A percentile compares a stretch with the other conserved stretches of the same genome.
These are phyloP conservation scores for Pichia sp. DNA, from an alignment of 1,139 yeast species.

Conservation along the genomic window DNA sequence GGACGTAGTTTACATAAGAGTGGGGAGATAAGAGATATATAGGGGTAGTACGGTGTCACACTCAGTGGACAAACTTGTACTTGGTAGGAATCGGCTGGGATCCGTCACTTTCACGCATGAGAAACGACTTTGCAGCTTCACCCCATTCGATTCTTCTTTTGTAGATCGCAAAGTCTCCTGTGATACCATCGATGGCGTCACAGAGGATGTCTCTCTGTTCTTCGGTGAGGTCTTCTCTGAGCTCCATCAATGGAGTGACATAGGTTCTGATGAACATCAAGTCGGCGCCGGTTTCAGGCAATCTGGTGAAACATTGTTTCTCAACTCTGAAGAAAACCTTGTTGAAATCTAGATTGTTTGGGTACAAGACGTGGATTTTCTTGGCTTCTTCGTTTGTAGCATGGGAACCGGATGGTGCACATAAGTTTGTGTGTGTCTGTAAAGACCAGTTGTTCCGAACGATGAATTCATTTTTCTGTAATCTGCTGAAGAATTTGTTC, in stretches of 20 bases:
- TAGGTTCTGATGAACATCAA: constrained; percentile 66
- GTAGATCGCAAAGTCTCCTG: constrained; percentile 27
- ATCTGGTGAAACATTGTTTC: constrained; percentile 57
- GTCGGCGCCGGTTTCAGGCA: constrained; percentile 53
- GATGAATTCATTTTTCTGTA: constrained; percentile 51
- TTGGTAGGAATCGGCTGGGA: constrained; percentile 23
- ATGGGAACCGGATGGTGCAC: constrained; percentile 43
- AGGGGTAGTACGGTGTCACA: too few relatives aligned
- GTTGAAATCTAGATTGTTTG: constrained; percentile 50
- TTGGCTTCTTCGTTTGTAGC: constrained; percentile 20
- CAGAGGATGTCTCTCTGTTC: constrained; percentile 47
- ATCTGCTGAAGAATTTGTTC: constrained; percentile 57
- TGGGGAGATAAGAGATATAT: too few relatives aligned
- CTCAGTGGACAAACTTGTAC: constrained; percentile 18
- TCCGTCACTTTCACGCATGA: constrained; percentile 29
- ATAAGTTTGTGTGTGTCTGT: constrained; percentile 52
- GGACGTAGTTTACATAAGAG: too few relatives aligned
- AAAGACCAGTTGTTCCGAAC: constrained; percentile 63
- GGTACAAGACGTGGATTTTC: constrained; percentile 36
- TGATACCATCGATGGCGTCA: constrained; percentile 41
- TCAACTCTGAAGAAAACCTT: constrained; percentile 60
- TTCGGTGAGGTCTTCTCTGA: constrained; percentile 42
- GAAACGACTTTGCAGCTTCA: constrained; percentile 28
- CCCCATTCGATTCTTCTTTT: constrained; percentile 32
- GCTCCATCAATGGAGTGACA: constrained; percentile 53